Conservation (phyloP, 495 filamentous ascomycete genomes). For the Collariella sp. region DNA sequence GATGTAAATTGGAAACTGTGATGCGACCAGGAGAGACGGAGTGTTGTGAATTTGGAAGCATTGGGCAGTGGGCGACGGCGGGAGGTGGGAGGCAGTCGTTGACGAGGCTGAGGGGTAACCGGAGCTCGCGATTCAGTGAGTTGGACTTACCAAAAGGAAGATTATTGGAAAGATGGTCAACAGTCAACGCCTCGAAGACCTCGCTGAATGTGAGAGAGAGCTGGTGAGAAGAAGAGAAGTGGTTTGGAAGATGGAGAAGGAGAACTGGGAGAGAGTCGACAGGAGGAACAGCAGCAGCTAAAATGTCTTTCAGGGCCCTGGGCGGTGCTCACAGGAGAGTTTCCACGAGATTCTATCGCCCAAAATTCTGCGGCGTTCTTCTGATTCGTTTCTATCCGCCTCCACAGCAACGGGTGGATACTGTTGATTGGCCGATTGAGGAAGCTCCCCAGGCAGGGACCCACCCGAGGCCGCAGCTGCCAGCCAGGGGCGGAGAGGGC, state of each 20-base stretch:
- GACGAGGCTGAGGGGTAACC: constrained; percentile 1
- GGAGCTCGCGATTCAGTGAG: not conserved
- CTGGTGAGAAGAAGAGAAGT: constrained; percentile 10
- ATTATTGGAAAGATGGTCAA: not conserved
- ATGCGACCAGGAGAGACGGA: not conserved
- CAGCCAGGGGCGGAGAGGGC: not conserved
- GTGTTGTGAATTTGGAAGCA: not conserved
- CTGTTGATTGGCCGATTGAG: constrained; percentile 21
- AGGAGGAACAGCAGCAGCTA: constrained; percentile 25
- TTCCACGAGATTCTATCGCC: constrained; percentile 35
- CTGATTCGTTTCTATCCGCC: constrained; percentile 26
- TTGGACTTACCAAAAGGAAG: constrained; percentile 18
- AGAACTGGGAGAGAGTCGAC: constrained; percentile 5
- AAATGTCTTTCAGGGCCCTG: constrained; percentile 27
- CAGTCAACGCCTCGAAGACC: constrained; percentile 16
- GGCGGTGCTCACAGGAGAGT: constrained; percentile 23
- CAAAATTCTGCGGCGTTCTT: constrained; percentile 26
- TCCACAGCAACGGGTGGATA: constrained; percentile 20
- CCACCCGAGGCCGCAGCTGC: constrained; percentile 22
- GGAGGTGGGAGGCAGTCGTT: not conserved
- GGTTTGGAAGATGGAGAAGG: constrained; percentile 18
- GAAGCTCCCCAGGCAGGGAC: constrained; percentile 15
- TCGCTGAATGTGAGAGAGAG: not conserved
- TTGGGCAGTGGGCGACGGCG: not conserved
- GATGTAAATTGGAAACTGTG: not conserved